Percentiles rank a stretch among this genome's conserved stretches.
These are phyloP conservation scores for Mimosa bimucronata DNA, from an alignment of 306 rosid species.

Conservation along the genomic window DNA sequence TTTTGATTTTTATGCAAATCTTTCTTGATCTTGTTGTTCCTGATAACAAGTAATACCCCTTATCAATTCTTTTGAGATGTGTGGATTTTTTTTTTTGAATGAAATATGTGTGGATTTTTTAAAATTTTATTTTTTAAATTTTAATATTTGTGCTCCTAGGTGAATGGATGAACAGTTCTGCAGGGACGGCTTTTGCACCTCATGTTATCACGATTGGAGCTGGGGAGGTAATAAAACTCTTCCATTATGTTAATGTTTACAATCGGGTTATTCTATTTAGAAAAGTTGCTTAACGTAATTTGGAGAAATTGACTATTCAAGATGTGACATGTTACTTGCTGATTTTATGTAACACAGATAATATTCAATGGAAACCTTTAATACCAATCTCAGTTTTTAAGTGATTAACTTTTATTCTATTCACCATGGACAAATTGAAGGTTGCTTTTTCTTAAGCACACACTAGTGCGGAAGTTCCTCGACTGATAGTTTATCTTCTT, in stretches of 20 bases:
- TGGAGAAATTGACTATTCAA: background rate
- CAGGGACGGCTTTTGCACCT: conserved; percentile 93
- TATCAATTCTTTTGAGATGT: conserved; percentile 26
- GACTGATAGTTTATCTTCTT: conserved; percentile 32
- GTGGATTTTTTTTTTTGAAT: conserved; percentile 15
- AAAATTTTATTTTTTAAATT: too few relatives aligned
- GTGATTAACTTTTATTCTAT: background rate
- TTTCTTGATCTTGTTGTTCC: background rate
- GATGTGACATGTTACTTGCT: conserved; percentile 6
- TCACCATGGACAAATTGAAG: conserved; percentile 3
- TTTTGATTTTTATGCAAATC: background rate
- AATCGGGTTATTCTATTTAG: conserved; percentile 1
- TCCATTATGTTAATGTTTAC: conserved; percentile 7
- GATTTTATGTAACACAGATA: conserved; percentile 12
- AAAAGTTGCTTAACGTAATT: background rate
- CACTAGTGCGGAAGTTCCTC: conserved; percentile 26
- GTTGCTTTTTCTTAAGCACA: background rate
- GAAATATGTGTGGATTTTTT: conserved; percentile 25
- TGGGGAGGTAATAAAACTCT: conserved; percentile 72
- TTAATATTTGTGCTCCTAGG: conserved; percentile 52
- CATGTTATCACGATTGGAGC: conserved; percentile 79
- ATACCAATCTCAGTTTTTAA: background rate
- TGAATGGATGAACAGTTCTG: conserved; percentile 98
- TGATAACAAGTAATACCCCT: conserved; percentile 4
- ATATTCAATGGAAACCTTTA: background rate